Base-by-base conservation (phyloP, 108 stramenopile genomes). In the Pseudonitzschia multiseries region DNA sequence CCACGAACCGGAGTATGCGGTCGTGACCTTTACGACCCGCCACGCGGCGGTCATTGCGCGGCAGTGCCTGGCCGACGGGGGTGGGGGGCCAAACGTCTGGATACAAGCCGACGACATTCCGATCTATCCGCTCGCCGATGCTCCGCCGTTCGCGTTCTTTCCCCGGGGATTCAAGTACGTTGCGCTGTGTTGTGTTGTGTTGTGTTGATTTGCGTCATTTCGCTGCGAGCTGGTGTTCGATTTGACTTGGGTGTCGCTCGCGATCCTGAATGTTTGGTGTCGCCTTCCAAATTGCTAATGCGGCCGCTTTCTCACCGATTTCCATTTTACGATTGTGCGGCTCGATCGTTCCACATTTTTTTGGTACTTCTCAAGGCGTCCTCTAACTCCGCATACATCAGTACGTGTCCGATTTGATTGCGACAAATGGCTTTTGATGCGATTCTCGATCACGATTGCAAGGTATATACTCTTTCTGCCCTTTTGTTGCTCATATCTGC, bases 61-160 rank as follows among this genome's bases (percentile, higher is more conserved):
- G 22, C 84, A 92, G 42, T 93, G 89, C 66, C 70, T 86, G 36
- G 81, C 81, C 0, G 94, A 95, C 80, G 94, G 94, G 24, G 75
- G 91, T 70, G 74, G 90, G 36, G 92, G 86, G 28, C 68, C 73
- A n/a, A 70, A 76, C 27, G 60, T 85, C 62, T 95, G 94, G 94
- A 73, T 76, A 24, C 70, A 82, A 18, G 67, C 83, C 8, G 78
- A 87, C 36, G 77, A 74, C n/a, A 73, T 90, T 9, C 94, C 94
- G 13, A 89, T 95, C 20, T 83, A 92, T 28, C 94, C 94, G 14
- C 79, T 95, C n/a, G 91, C 94, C 33, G 94, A 95, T 66, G 90
- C 94, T 50, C 87, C 92, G 27, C 70, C 89, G 14, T 61, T 91
- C 15, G 76, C 81, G 56, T 76, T 80, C 12, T 43, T 41, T 65